A percentile compares a stretch with the other conserved stretches of the same genome.
These are phyloP conservation scores for Coelastrella sp. DNA, from an alignment of 139 green algal species.

Conservation along the genomic window DNA sequence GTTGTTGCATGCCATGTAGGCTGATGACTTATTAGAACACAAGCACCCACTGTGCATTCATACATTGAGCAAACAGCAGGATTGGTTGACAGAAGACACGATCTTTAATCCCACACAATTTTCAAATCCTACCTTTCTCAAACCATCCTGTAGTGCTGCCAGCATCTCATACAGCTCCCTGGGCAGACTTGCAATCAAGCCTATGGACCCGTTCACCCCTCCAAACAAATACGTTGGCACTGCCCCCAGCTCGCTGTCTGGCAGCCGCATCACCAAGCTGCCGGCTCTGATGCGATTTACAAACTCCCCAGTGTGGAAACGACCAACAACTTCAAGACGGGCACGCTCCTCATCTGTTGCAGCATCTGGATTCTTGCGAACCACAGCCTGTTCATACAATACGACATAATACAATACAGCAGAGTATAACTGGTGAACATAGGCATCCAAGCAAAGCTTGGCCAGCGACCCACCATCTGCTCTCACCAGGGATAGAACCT, in stretches of 20 bases:
- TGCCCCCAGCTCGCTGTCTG: slow-evolving; percentile 77
- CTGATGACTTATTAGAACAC: too few relatives aligned
- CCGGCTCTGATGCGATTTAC: slow-evolving; percentile 93
- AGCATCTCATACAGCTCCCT: slow-evolving; percentile 78
- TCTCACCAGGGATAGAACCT: too few relatives aligned
- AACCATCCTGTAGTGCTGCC: slow-evolving; percentile 75
- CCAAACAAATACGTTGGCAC: slow-evolving; percentile 91
- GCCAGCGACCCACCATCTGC: too few relatives aligned
- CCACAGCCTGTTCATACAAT: slow-evolving; percentile 21
- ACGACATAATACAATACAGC: not conserved
- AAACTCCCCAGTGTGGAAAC: slow-evolving; percentile 94
- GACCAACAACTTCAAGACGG: slow-evolving; percentile 86
- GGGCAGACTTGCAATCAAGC: slow-evolving; percentile 88
- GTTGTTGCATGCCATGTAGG: too few relatives aligned
- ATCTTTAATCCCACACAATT: not conserved
- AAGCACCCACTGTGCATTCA: too few relatives aligned
- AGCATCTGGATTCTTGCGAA: slow-evolving; percentile 52
- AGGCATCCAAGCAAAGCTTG: too few relatives aligned
- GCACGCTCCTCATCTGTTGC: slow-evolving; percentile 88
- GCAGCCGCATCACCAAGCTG: slow-evolving; percentile 95
- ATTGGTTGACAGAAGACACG: too few relatives aligned
- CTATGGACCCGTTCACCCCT: slow-evolving; percentile 92
- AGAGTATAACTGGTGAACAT: too few relatives aligned
- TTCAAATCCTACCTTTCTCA: slow-evolving; percentile 61
- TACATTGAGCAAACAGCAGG: too few relatives aligned